phyloP scores from a whole-genome alignment of 805 yeast species.

The Lachancea lanzarotensis region DNA sequence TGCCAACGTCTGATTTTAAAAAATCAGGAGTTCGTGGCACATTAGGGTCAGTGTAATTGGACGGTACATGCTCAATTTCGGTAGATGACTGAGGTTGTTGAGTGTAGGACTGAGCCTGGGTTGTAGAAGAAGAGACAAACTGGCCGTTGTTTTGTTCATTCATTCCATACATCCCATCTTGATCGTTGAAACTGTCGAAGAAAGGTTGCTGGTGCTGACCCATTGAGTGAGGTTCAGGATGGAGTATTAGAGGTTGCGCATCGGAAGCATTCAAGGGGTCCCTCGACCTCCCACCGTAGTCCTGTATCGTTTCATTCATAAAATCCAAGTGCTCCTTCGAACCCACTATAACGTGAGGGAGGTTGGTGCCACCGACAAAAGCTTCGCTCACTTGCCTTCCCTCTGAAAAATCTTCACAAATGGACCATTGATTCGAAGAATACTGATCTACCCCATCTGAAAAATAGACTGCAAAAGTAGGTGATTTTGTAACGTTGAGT shows the following conservation, averaged over 20 bases:
- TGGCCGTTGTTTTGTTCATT: slow-evolving; percentile 4
- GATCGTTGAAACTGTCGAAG: slow-evolving; percentile 7
- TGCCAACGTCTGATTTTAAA: slow-evolving; percentile 14
- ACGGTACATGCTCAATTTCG: slow-evolving; percentile 7
- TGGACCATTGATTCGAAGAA: slow-evolving; percentile 63
- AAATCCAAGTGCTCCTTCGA: slow-evolving; percentile 43
- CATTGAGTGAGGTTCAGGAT: slow-evolving; percentile 9
- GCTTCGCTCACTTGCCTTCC: slow-evolving; percentile 76
- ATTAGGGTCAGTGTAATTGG: slow-evolving; percentile 6
- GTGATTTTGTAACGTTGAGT: slow-evolving; percentile 49
- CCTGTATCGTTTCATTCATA: slow-evolving; percentile 48
- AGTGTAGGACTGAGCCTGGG: slow-evolving; percentile 3
- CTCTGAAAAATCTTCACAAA: slow-evolving; percentile 78
- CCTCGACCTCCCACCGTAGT: slow-evolving; percentile 30
- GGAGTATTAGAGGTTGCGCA: slow-evolving; percentile 5
- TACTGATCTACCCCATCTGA: slow-evolving; percentile 45
- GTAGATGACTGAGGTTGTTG: neutral
- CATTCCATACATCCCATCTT: slow-evolving; percentile 8
- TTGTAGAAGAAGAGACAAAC: slow-evolving; percentile 2
- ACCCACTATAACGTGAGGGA: slow-evolving; percentile 68
- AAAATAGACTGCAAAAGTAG: slow-evolving; percentile 74
- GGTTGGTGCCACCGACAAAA: slow-evolving; percentile 49
- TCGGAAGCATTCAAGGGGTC: slow-evolving; percentile 3
- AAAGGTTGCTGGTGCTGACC: slow-evolving; percentile 6
- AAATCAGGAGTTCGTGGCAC: slow-evolving; percentile 24